Base-by-base conservation (phyloP, 2,329 filamentous ascomycete genomes). In the Nigrograna mackinnonii region DNA sequence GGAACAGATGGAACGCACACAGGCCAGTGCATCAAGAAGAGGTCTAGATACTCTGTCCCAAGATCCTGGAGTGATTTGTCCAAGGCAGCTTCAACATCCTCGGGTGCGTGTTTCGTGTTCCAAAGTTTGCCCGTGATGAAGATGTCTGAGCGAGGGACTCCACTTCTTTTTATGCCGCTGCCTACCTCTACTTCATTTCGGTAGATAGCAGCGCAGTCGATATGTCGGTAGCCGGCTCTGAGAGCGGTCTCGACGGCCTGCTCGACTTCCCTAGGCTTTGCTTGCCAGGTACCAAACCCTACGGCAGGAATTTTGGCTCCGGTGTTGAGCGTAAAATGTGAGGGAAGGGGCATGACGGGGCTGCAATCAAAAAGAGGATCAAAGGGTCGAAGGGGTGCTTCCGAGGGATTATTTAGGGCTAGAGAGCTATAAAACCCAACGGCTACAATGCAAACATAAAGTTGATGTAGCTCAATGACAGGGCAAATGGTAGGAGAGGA, bases 1-100 rank as follows among this genome's bases (percentile, higher is more conserved):
- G 76, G 72, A 65, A 81, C 79, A 57, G 82, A 78, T 69, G 81
- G 80, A 33, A 81, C 65, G 57, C 81, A 81, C 28, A 74, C 54
- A 39, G 74, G 69, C 26, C 31, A 33, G 16, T 33, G 31, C 16
- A 33, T 33, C 9, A 33, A 17, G 31, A 13, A 95, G 53, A 94
- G 81, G 69, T 94, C 89, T 71, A 94, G 90, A 78, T 94, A 92
- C 63, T 91, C 89, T 50, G 92, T 18, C 65, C 47, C 85, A 83
- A 86, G 86, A 91, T 76, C 91, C 14, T 83, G 79, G 59, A 91
- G 72, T 54, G 83, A 85, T 74, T 48, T 80, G 77, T 45, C 91
- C 71, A 92, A 88, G 64, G 82, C 83, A 69, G 80, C 80, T 68
- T 74, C 78, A 62, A 91, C 89, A 11, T 44, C 22, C 9, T 33